Conservation (phyloP, 371 early-diverging fungal species). For the Haplosporangium sp. region DNA sequence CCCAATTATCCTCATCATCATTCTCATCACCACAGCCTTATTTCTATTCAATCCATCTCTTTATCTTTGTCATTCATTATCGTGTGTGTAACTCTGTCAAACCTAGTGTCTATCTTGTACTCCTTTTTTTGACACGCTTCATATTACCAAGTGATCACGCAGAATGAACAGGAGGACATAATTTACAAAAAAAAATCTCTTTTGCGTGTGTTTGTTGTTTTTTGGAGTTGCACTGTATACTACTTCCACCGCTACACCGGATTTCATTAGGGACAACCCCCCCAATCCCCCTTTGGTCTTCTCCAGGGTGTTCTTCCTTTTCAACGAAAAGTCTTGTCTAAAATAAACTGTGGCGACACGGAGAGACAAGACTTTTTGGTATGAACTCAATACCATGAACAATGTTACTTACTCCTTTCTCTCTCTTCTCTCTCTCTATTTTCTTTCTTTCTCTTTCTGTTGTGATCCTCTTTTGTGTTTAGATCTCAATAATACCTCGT, state of each 20-base stretch:
- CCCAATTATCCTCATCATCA: no score
- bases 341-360: background rate
- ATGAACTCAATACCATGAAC: background rate
- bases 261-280: slow-evolving; percentile 20
- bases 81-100: no score
- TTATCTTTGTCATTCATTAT: no score
- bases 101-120: background rate
- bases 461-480: no score
- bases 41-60: no score
- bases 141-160: slow-evolving; percentile 13
- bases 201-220: background rate
- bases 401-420: background rate
- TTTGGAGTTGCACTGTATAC: slow-evolving; percentile 3
- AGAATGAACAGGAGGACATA: slow-evolving; percentile 7
- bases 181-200: background rate
- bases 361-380: no score
- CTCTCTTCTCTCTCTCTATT: background rate
- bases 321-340: no score
- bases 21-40: no score
- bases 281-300: no score
- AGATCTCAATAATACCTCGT: no score
- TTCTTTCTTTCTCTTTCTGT: background rate
- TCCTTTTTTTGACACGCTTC: background rate
- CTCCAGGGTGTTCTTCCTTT: no score
- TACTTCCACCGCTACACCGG: slow-evolving; percentile 20